phyloP scores from a whole-genome alignment of 2,329 filamentous ascomycete species.

The Beauveria sp. region DNA sequence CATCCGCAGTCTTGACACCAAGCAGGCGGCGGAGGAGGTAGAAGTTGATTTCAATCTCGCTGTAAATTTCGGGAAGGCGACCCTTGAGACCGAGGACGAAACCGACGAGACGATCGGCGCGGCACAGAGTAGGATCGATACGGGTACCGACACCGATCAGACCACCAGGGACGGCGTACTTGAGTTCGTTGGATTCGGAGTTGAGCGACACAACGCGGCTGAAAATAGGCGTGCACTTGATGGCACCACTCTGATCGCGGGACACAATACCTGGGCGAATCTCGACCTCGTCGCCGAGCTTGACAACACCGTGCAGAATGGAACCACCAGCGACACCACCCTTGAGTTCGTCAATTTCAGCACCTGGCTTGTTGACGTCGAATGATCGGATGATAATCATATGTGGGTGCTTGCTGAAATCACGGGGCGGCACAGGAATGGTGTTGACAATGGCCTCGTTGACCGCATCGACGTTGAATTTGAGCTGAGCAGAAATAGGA shows the following conservation, averaged over 20 bases:
- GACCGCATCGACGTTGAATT: constrained; percentile 99
- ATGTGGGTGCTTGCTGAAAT: constrained; percentile 87
- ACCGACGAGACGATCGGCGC: constrained; percentile 96
- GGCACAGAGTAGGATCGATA: constrained; percentile 94
- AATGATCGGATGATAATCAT: constrained; percentile 99
- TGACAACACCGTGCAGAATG: constrained; percentile 93
- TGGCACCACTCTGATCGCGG: constrained; percentile 85
- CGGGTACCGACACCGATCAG: constrained; percentile 97
- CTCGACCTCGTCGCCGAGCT: constrained; percentile 96
- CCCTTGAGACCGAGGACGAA: constrained; percentile 95
- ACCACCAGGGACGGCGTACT: constrained; percentile 95
- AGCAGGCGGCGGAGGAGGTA: constrained; percentile 90
- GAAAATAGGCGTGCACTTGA: constrained; percentile 96
- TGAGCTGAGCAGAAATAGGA: constrained; percentile 93
- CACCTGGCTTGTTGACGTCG: constrained; percentile 99
- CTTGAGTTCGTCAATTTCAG: constrained; percentile 96
- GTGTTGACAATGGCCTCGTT: constrained; percentile 93
- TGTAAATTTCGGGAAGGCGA: constrained; percentile 91
- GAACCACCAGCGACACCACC: constrained; percentile 96
- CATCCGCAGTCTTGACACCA: constrained; percentile 94
- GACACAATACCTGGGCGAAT: constrained; percentile 98
- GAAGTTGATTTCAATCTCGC: constrained; percentile 98
- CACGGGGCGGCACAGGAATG: constrained; percentile 83
- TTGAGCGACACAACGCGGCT: constrained; percentile 91
- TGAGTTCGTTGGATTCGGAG: constrained; percentile 95